phyloP scores from a whole-genome alignment of 768 basidiomycete species.

The Peribolospora kevripleyi region DNA sequence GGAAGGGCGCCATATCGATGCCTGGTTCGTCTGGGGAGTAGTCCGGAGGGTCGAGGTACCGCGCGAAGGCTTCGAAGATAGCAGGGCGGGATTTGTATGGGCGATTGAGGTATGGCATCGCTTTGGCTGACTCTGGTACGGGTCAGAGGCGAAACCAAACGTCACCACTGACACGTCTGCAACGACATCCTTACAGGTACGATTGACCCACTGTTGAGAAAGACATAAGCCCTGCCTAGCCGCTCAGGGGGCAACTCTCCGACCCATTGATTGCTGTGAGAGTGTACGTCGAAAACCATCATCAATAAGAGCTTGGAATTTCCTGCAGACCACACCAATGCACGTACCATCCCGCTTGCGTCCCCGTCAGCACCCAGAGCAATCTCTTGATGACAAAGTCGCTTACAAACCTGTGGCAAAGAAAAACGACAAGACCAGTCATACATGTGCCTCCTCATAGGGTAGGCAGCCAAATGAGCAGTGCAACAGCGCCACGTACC shows the following conservation, averaged over 20 bases:
- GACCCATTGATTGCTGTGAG: constrained; percentile 41
- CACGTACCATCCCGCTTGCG: constrained; percentile 3
- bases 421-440: too few species aligned
- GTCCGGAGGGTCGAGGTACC: constrained; percentile 36
- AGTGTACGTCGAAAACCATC: constrained; percentile 14
- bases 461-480: constrained; percentile 7
- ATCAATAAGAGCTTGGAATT: too few species aligned
- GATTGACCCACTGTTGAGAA: constrained; percentile 28
- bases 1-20: constrained; percentile 36
- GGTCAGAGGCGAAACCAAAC: background rate
- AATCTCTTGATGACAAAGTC: constrained; percentile 38
- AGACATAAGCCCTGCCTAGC: constrained; percentile 38
- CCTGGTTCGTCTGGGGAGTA: constrained; percentile 21
- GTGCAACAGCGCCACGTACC: constrained; percentile 24
- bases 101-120: constrained; percentile 34
- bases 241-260: constrained; percentile 32
- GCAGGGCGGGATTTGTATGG: constrained; percentile 28
- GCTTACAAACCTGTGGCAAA: constrained; percentile 9
- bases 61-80: constrained; percentile 27
- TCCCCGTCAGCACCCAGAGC: constrained; percentile 37
- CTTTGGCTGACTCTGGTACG: constrained; percentile 26
- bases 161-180: too few species aligned
- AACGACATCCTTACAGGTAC: background rate
- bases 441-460: too few species aligned
- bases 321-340: background rate